Percentiles rank a stretch among this genome's conserved stretches.
phyloP scores from a whole-genome alignment of 805 yeast genomes.

The Metschnikowia noctiluminum region DNA sequence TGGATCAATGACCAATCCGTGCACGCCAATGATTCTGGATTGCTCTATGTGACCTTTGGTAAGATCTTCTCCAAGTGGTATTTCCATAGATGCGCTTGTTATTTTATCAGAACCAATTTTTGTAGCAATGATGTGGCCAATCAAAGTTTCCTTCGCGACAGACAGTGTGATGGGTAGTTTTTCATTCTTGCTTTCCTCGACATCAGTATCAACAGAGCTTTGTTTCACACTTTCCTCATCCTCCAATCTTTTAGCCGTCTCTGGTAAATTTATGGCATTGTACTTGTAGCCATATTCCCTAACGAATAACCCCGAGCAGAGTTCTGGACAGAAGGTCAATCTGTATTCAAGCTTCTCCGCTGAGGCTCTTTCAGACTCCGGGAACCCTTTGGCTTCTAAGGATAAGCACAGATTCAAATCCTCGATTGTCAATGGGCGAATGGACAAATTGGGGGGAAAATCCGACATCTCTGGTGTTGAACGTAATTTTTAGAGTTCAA shows the following conservation, averaged over 20 bases:
- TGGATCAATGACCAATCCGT: slow-evolving; percentile 74
- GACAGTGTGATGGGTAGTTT: slow-evolving; percentile 47
- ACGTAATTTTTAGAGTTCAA: background rate
- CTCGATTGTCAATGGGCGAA: slow-evolving; percentile 26
- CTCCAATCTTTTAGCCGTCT: slow-evolving; percentile 34
- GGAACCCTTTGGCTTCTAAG: slow-evolving; percentile 69
- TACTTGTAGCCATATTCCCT: slow-evolving; percentile 55
- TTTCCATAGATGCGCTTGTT: slow-evolving; percentile 56
- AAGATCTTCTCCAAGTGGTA: slow-evolving; percentile 43
- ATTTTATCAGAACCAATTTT: slow-evolving; percentile 53
- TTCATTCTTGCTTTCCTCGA: slow-evolving; percentile 27
- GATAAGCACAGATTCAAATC: slow-evolving; percentile 62
- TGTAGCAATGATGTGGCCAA: slow-evolving; percentile 81
- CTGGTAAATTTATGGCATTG: slow-evolving; percentile 41
- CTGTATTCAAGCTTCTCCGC: slow-evolving; percentile 64
- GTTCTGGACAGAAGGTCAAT: slow-evolving; percentile 80
- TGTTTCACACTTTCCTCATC: slow-evolving; percentile 20
- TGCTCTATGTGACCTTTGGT: slow-evolving; percentile 68
- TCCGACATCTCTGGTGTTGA: slow-evolving; percentile 31
- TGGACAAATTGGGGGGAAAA: slow-evolving; percentile 45
- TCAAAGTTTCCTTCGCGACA: slow-evolving; percentile 57
- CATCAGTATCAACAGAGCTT: slow-evolving; percentile 15
- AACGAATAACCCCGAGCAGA: slow-evolving; percentile 82
- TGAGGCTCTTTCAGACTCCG: slow-evolving; percentile 65
- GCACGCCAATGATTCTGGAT: slow-evolving; percentile 74